phyloP scores from a whole-genome alignment of 352 stramenopile genomes.

The Pythium phragmiticola region DNA sequence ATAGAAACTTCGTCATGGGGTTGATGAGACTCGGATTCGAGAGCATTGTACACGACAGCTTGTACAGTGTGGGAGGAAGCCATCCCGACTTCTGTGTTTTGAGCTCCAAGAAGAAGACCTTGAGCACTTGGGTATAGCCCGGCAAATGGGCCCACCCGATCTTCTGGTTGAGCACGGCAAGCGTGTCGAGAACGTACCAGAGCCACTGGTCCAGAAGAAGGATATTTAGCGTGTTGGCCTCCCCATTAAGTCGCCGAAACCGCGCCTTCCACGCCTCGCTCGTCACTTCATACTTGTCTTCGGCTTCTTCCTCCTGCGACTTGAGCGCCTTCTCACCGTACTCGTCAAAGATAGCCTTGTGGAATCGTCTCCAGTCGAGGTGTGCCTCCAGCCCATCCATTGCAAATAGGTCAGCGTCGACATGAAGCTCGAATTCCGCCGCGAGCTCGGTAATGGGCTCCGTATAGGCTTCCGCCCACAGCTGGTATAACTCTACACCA shows the following conservation, averaged over 20 bases:
- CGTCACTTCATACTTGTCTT: slow-evolving; percentile 89
- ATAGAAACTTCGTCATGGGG: slow-evolving; percentile 88
- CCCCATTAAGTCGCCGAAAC: slow-evolving; percentile 75
- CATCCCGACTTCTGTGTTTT: slow-evolving; percentile 88
- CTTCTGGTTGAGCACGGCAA: slow-evolving; percentile 89
- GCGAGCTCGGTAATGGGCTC: slow-evolving; percentile 75
- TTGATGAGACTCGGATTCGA: slow-evolving; percentile 88
- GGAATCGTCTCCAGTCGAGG: slow-evolving; percentile 86
- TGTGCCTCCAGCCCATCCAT: slow-evolving; percentile 89
- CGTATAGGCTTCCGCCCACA: slow-evolving; percentile 86
- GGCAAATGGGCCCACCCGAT: slow-evolving; percentile 85
- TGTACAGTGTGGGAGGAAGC: slow-evolving; percentile 85
- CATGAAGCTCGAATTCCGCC: slow-evolving; percentile 80
- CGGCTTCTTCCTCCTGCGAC: slow-evolving; percentile 83
- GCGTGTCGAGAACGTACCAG: slow-evolving; percentile 88
- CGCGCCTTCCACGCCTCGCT: slow-evolving; percentile 80
- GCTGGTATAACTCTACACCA: slow-evolving; percentile 83
- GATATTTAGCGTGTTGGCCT: slow-evolving; percentile 88
- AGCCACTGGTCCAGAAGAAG: slow-evolving; percentile 86
- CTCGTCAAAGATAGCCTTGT: slow-evolving; percentile 87
- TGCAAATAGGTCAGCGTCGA: slow-evolving; percentile 80
- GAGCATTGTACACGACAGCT: slow-evolving; percentile 88
- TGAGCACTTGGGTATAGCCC: slow-evolving; percentile 84
- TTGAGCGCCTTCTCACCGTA: slow-evolving; percentile 85
- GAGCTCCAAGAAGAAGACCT: slow-evolving; percentile 88